These are phyloP conservation scores for Auriculariales sp. DNA, from an alignment of 768 basidiomycete genomes.

Conservation along the genomic window DNA sequence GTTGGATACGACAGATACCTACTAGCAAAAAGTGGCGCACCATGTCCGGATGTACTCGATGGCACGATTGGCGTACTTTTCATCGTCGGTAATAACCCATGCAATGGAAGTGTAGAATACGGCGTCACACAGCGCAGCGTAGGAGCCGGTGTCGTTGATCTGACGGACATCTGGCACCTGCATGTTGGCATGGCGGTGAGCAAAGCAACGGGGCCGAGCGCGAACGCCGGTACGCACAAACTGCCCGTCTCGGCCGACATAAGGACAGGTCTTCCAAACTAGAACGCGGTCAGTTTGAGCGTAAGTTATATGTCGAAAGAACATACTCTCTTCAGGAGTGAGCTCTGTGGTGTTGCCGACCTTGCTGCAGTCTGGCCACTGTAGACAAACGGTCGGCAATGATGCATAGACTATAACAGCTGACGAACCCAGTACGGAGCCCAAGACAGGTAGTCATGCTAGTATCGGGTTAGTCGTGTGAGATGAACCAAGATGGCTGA, in stretches of 20 bases:
- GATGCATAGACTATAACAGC: background rate
- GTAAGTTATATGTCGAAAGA: background rate
- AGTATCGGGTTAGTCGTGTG: background rate
- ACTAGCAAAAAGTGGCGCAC: background rate
- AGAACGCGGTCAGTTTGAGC: background rate
- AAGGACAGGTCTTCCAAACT: conserved; percentile 32
- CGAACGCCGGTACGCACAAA: no score
- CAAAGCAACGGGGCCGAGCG: no score
- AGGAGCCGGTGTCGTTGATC: conserved; percentile 25
- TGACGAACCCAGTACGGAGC: background rate
- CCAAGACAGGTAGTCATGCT: background rate
- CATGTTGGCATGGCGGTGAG: no score
- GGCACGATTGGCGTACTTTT: conserved; percentile 28
- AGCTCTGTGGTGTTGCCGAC: conserved; percentile 45
- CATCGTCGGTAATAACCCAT: conserved; percentile 25
- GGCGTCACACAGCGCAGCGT: conserved; percentile 27
- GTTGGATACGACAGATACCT: conserved; percentile 7
- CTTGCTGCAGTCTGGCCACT: conserved; percentile 45
- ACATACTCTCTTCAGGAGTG: conserved; percentile 33
- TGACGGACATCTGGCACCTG: conserved; percentile 38
- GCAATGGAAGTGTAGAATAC: conserved; percentile 32
- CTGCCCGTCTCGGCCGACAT: conserved; percentile 34
- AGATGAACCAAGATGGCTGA: background rate
- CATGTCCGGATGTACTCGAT: conserved; percentile 19
- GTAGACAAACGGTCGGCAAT: background rate